Evolutionary conservation across 257 asterid genomes (phyloP), one percentile per base, ranked within the genome.

Genomic region (Solanum tarijense): DNA sequence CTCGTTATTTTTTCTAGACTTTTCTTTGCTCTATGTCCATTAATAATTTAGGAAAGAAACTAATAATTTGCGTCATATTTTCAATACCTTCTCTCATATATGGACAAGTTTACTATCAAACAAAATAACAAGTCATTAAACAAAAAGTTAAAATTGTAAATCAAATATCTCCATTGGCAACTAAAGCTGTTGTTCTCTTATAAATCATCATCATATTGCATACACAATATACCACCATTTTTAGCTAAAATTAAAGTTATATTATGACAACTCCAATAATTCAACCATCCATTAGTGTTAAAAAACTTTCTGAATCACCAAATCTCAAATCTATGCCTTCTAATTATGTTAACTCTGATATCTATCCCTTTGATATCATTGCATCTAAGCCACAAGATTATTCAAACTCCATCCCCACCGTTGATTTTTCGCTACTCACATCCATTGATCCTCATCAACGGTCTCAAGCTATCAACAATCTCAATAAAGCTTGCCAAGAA

Each of bases 261-360:
- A 72, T 73, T 35, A 78, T 78, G 68, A n/a, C 62, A 52, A 52
- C 85, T 46, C 66, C 39, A 25, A 81, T 27, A 31, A 31, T 31
- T 81, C 39, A 81, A 16, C 68, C 85, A 43, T 7, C 11, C 0
- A 46, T 29, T 43, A 86, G 55, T 48, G 92, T 93, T 10, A 93
- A 91, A 88, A 38, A 69, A 38, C 91, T 94, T 6, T 71, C 96
- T 6, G 93, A 93, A 87, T 91, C 90, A 8, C 74, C 89, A 5
- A 73, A 88, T 66, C 92, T 94, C 83, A 83, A 34, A 66, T 89
- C 92, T 68, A 89, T 94, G 58, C 98, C 98, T n/a, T 86, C 94
- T 1, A 88, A 88, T 41, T 94, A 93, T 86, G 88, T 89, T 76
- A 87, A 89, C 91, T 79, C 62, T 92, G 38, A 83, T 21, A 81